Evolutionary conservation across 140 eudicot species (phyloP), one percentile per base, ranked within the genome.

Genomic region (Ambrosia hybrid): DNA sequence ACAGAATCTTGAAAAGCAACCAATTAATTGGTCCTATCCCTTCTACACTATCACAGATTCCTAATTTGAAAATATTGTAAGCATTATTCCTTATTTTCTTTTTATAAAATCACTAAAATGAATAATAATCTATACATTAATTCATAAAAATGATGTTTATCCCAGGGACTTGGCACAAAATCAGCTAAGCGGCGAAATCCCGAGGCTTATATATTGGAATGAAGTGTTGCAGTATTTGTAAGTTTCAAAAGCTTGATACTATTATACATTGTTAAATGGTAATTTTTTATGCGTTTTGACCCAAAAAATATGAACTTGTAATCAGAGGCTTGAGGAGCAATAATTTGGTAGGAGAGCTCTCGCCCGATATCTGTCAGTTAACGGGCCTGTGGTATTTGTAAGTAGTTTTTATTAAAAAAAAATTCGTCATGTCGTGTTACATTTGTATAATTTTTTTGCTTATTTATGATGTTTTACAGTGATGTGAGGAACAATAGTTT

Each of bases 311-410:
- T 59, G 37, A 14, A 76, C 30, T 13, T 59, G 13, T 39, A 59
- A 14, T 60, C 48, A 93, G 99, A 72, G 99, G 99, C 34, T 78
- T 95, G 76, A 79, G 99, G 51, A 94, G 97, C 52, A 91, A 95
- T 81, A 91, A 86, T 71, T 80, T 95, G 80, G 91, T 76, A 9
- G 99, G 99, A 14, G 69, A 83, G 4, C 87, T 95, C 49, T 95
- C 95, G 2, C 89, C 97, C 3, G 99, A 95, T 60, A 80, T 95
- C 84, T 95, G 99, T 80, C 96, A 95, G 88, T 86, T 95, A 17
- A 95, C 95, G 0, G 97, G 99, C 80, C 72, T 91, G 85, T 95
- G 99, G 99, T 95, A 91, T 81, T 94, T 94, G 99, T 94, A 91
- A 88, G 99, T 87, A 13, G 9, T 12, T 13, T 11, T 4, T 13